Evolutionary conservation across 441 rosid species (phyloP).

Genomic region (Corymbia calophylla): DNA sequence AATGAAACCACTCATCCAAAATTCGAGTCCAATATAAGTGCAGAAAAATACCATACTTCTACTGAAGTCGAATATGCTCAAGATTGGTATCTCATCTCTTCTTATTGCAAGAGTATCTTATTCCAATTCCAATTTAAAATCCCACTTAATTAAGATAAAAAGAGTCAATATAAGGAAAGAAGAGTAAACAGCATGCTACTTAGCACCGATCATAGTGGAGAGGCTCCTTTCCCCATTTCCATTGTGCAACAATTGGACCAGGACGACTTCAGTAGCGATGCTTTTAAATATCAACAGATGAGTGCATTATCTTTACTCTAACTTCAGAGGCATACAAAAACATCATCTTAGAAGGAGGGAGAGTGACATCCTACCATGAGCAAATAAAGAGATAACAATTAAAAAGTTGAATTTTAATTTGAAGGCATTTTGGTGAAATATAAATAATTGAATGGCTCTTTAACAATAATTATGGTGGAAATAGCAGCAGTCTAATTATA

Average conservation of each 20-base stretch:
- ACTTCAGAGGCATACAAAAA: neutral
- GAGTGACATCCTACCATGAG: too few relatives aligned
- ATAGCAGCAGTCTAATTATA: too few relatives aligned
- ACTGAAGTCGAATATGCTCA: neutral
- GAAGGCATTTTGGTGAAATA: too few relatives aligned
- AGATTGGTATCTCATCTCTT: neutral
- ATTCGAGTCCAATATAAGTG: neutral
- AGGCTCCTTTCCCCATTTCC: neutral
- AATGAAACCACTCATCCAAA: too few relatives aligned
- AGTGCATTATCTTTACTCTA: neutral
- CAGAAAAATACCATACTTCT: neutral
- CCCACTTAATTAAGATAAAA: neutral
- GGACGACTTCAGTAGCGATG: rapidly evolving
- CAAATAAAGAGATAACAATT: too few relatives aligned
- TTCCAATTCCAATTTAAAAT: neutral
- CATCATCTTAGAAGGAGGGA: too few relatives aligned
- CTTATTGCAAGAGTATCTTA: neutral
- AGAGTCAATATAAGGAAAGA: neutral
- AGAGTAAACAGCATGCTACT: neutral
- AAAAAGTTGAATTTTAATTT: too few relatives aligned
- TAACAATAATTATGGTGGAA: too few relatives aligned
- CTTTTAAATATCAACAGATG: neutral
- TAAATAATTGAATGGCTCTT: too few relatives aligned
- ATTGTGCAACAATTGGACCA: neutral
- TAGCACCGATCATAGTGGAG: neutral